Evolutionary conservation across 129 eudicot genomes (phyloP), one percentile per base, ranked within the genome.

Genomic region (Flaveria robusta): DNA sequence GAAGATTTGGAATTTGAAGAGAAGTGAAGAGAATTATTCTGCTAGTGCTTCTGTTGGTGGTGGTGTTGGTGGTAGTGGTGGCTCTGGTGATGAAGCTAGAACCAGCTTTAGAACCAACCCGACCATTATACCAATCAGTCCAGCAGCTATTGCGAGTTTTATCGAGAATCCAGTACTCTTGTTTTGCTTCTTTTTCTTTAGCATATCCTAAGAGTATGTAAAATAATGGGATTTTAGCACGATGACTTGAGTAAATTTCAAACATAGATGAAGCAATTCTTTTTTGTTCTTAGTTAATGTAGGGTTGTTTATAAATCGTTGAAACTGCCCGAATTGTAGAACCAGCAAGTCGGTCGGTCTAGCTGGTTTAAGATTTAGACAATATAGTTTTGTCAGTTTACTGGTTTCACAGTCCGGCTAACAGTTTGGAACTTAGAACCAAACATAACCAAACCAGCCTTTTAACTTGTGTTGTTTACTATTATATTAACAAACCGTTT

Each of bases 51-150:
- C 19, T 19, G 90, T 66, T 56, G 88, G 66, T 60, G 85, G 24
- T 23, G 84, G 66, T 4, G 50, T 45, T 14, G 47, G 76, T 23
- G 78, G 77, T 22, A 34, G 39, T 5, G 39, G 39, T 34, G 39
- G 39, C 39, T 4, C 39, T 34, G 39, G 39, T 34, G 39, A 81
- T 51, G 94, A 86, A 55, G 89, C 79, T 59, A 81, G 37, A 60
- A 79, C 84, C 59, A 91, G 68, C 77, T 87, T 92, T 70, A 89
- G 62, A 19, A 89, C 64, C 77, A 92, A 70, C 66, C 97, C 97
- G 2, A 80, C 84, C 82, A 84, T 73, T 39, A 88, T 84, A 18
- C 98, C 94, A 49, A 88, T 88, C 37, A 90, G 58, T 77, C 88
- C 92, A 82, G 87, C 98, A 31, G 81, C 60, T 70, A 90, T 77